Conservation (phyloP, 306 rosid genomes). For the Quercus suber region DNA sequence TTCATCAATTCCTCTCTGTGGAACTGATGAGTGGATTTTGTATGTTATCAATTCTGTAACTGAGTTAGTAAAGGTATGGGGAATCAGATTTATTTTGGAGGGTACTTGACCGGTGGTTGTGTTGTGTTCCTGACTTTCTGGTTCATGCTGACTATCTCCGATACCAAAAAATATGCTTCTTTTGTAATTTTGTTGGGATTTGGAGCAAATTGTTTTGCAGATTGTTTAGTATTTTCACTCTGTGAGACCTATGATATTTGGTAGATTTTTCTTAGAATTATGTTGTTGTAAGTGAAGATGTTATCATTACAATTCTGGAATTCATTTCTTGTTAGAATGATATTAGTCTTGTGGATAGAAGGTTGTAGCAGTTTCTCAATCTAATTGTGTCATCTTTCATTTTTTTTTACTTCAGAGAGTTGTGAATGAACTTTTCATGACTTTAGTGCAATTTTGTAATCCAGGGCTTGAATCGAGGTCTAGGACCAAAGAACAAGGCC, state of each 20-base stretch:
- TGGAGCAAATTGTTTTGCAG: not conserved
- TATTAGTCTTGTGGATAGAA: not conserved
- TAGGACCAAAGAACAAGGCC: slow-evolving; percentile 66
- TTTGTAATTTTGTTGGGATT: not conserved
- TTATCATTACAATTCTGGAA: not conserved
- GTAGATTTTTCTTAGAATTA: not conserved
- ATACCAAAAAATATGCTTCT: not conserved
- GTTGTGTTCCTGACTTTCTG: not conserved
- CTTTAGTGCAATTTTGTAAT: slow-evolving; percentile 11
- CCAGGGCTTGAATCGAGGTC: slow-evolving; percentile 83
- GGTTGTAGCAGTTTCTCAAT: not conserved
- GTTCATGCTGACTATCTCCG: not conserved
- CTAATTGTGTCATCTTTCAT: not conserved
- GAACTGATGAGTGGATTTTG: not conserved
- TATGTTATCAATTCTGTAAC: not conserved
- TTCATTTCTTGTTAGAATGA: not conserved
- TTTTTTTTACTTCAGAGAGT: not conserved
- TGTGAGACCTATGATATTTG: not conserved
- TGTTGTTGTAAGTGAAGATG: not conserved
- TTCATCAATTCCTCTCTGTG: not conserved
- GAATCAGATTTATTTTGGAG: not conserved
- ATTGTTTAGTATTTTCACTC: not conserved
- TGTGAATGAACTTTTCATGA: not conserved
- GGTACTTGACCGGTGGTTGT: slow-evolving; percentile 1
- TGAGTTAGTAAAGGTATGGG: not conserved